Percentiles rank a stretch among this genome's conserved stretches.
Evolutionary conservation across 169 alveolate species (phyloP).

Genomic region (Pseudocohnilembus persalinus): DNA sequence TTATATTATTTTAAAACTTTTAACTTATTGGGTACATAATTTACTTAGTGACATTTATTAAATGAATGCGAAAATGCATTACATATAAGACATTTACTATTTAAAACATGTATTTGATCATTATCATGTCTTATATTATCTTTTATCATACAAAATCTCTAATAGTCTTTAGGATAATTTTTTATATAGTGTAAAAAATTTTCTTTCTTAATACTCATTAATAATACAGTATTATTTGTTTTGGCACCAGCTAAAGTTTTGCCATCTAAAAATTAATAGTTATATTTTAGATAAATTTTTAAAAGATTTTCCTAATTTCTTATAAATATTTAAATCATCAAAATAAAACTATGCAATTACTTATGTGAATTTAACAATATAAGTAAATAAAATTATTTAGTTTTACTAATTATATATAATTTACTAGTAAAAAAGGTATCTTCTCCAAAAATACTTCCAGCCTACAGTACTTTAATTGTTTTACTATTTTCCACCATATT

Average conservation of each 20-base stretch:
- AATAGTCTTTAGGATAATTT: slow-evolving; percentile 1
- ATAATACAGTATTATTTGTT: slow-evolving; percentile 7
- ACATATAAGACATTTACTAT: slow-evolving; percentile 9
- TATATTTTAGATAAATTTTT: not conserved
- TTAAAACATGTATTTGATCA: not conserved
- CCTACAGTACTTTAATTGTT: not conserved
- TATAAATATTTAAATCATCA: too few relatives aligned
- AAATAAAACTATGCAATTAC: too few relatives aligned
- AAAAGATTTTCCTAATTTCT: too few relatives aligned
- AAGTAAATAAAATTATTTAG: not conserved
- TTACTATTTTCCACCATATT: not conserved
- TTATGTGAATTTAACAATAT: too few relatives aligned
- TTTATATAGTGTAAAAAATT: slow-evolving; percentile 13
- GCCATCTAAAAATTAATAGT: not conserved
- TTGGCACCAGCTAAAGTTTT: not conserved
- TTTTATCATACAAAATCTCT: not conserved
- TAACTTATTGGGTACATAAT: slow-evolving; percentile 17
- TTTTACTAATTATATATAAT: too few relatives aligned
- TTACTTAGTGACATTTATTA: not conserved
- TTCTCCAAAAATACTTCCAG: slow-evolving; percentile 15
- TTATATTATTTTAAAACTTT: not conserved
- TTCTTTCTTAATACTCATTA: slow-evolving; percentile 1
- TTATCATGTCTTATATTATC: not conserved
- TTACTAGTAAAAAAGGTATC: slow-evolving; percentile 3
- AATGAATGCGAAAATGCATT: slow-evolving; percentile 1